Conservation (phyloP, 345 rosid species). For the Linum trigynum region DNA sequence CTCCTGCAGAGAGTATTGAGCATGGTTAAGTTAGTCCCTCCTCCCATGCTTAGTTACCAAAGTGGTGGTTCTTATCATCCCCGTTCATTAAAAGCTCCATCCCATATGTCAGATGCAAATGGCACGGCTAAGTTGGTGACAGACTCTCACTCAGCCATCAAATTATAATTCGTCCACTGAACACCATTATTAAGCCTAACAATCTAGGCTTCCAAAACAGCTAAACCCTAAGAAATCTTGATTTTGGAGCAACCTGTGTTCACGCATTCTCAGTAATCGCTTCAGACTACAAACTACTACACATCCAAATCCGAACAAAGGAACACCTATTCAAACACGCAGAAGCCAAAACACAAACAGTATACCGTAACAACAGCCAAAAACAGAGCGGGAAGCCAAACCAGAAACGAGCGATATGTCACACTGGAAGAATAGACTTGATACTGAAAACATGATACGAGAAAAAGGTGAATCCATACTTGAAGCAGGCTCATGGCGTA, state of each 20-base stretch:
- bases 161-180: too few species aligned
- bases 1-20: conserved; percentile 35
- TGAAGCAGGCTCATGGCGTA: conserved; percentile 79
- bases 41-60: too few species aligned
- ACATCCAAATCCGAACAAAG: neutral
- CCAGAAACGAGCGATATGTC: too few species aligned
- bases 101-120: too few species aligned
- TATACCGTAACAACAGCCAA: too few species aligned
- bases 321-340: neutral
- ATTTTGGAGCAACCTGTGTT: neutral
- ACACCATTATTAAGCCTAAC: neutral
- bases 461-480: conserved; percentile 21
- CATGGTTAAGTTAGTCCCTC: neutral
- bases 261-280: too few species aligned
- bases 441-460: neutral
- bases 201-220: neutral
- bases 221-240: neutral
- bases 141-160: too few species aligned
- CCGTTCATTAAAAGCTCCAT: too few species aligned
- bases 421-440: too few species aligned
- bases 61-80: too few species aligned
- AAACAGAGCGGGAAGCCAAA: too few species aligned
- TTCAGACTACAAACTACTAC: neutral
- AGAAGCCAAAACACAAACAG: neutral
- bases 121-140: too few species aligned